Evolutionary conservation across 352 stramenopile genomes (phyloP).

Genomic region (Globisporangium alternatum): DNA sequence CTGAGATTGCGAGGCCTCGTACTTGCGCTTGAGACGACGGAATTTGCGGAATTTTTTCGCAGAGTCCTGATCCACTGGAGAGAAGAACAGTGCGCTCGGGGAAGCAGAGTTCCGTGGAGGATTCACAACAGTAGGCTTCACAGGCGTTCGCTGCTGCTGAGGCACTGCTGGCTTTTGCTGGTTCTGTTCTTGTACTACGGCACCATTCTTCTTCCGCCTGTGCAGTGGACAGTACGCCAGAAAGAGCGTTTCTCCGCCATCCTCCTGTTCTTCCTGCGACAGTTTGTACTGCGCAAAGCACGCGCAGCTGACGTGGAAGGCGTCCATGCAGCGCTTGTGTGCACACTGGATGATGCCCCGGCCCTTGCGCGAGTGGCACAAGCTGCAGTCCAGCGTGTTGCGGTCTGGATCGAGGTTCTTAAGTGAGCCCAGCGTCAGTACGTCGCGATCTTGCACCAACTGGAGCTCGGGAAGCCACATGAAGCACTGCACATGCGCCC

Average conservation of each 20-base stretch:
- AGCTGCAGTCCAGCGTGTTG: slow-evolving; percentile 54
- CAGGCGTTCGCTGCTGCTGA: not conserved
- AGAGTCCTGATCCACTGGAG: slow-evolving; percentile 35
- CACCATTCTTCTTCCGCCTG: slow-evolving; percentile 27
- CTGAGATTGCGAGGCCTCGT: slow-evolving; percentile 42
- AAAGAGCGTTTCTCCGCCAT: slow-evolving; percentile 53
- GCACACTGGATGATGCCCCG: slow-evolving; percentile 77
- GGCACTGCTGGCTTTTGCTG: slow-evolving; percentile 5
- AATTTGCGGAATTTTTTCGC: slow-evolving; percentile 68
- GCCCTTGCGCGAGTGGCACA: slow-evolving; percentile 63
- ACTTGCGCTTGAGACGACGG: slow-evolving; percentile 68
- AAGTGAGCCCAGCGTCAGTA: slow-evolving; percentile 46
- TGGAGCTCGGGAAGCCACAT: slow-evolving; percentile 82
- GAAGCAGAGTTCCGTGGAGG: slow-evolving; percentile 23
- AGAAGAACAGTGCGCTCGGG: slow-evolving; percentile 52
- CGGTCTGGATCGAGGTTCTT: slow-evolving; percentile 55
- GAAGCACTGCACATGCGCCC: slow-evolving; percentile 85
- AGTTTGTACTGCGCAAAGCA: slow-evolving; percentile 56
- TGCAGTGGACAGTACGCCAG: slow-evolving; percentile 67
- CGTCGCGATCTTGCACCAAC: slow-evolving; percentile 32
- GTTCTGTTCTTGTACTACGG: slow-evolving; percentile 15
- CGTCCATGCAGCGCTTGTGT: slow-evolving; percentile 59
- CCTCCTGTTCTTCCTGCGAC: slow-evolving; percentile 42
- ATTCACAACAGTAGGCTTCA: slow-evolving; percentile 9
- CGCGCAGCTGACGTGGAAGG: slow-evolving; percentile 83